phyloP scores from a whole-genome alignment of 148 eudicot genomes.

The Fagopyrum tataricum region DNA sequence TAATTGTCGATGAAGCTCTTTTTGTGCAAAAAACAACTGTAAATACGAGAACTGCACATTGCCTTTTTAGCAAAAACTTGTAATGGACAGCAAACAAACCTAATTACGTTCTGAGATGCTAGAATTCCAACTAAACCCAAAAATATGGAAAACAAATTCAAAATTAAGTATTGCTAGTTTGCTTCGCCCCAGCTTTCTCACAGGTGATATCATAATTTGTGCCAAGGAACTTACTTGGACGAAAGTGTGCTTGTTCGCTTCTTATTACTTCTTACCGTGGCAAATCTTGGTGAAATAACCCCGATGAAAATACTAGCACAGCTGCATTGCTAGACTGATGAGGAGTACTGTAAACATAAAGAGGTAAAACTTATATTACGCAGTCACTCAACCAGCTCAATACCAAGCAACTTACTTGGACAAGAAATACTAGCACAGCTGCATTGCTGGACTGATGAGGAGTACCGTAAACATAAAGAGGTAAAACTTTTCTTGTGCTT shows the following conservation, averaged over 20 bases:
- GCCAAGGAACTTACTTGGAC: slow-evolving; percentile 65
- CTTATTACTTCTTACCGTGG: too few species aligned
- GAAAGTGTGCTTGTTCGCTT: too few species aligned
- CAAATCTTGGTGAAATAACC: slow-evolving; percentile 67
- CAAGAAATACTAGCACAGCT: slow-evolving; percentile 41
- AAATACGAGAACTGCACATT: too few species aligned
- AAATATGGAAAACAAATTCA: too few species aligned
- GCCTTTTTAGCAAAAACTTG: too few species aligned
- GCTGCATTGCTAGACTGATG: slow-evolving; percentile 86
- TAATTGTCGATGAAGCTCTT: too few species aligned
- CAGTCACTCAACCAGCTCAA: not conserved
- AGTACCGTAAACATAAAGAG: slow-evolving; percentile 53
- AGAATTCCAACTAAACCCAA: too few species aligned
- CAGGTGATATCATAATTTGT: slow-evolving; percentile 38
- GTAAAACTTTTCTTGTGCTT: slow-evolving; percentile 20
- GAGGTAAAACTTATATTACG: slow-evolving; percentile 33
- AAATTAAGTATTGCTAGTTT: too few species aligned
- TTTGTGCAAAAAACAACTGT: too few species aligned
- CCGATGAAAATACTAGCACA: slow-evolving; percentile 39
- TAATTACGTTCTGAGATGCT: too few species aligned
- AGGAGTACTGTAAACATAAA: slow-evolving; percentile 55
- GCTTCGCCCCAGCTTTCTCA: too few species aligned
- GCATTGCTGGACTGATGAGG: slow-evolving; percentile 86
- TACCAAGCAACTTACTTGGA: slow-evolving; percentile 40
- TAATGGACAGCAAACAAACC: too few species aligned